Evolutionary conservation across 2,329 filamentous ascomycete species (phyloP).

Genomic region (Scedosporium apiospermum): DNA sequence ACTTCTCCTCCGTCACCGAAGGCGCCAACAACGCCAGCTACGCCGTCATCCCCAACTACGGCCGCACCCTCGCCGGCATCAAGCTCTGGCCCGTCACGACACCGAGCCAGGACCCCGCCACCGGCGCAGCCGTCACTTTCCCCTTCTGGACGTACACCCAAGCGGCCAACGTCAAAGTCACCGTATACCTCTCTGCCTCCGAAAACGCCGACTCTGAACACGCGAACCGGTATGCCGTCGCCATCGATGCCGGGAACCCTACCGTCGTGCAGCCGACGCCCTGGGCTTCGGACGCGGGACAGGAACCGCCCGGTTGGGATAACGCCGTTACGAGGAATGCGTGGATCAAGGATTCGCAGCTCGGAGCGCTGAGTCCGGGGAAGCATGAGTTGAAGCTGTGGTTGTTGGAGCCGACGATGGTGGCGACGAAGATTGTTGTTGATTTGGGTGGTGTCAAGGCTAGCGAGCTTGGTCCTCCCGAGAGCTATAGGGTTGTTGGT

Average conservation of each 20-base stretch:
- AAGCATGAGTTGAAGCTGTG: constrained; percentile 40
- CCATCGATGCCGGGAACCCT: constrained; percentile 19
- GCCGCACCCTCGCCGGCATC: constrained; percentile 50
- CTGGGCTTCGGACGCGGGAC: constrained; percentile 23
- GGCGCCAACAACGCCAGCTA: constrained; percentile 30
- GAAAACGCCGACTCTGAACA: constrained; percentile 42
- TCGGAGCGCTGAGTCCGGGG: constrained; percentile 28
- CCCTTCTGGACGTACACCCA: constrained; percentile 51
- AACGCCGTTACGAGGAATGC: constrained; percentile 32
- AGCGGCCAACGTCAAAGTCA: constrained; percentile 28
- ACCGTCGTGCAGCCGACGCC: constrained; percentile 31
- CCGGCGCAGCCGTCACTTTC: constrained; percentile 49
- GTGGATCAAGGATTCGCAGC: constrained; percentile 38
- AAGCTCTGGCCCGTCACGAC: constrained; percentile 45
- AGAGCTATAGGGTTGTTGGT: constrained; percentile 27
- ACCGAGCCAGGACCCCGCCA: constrained; percentile 35
- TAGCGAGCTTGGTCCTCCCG: constrained; percentile 48
- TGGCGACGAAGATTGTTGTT: constrained; percentile 47
- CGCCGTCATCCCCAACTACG: constrained; percentile 41
- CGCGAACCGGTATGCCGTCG: constrained; percentile 41
- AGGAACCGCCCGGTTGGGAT: constrained; percentile 32
- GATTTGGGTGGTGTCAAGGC: constrained; percentile 43
- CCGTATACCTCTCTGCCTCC: constrained; percentile 40
- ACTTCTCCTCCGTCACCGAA: constrained; percentile 34
- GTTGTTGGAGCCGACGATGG: constrained; percentile 40